Conservation (phyloP, 352 stramenopile species). For the Albugo laibachii region DNA sequence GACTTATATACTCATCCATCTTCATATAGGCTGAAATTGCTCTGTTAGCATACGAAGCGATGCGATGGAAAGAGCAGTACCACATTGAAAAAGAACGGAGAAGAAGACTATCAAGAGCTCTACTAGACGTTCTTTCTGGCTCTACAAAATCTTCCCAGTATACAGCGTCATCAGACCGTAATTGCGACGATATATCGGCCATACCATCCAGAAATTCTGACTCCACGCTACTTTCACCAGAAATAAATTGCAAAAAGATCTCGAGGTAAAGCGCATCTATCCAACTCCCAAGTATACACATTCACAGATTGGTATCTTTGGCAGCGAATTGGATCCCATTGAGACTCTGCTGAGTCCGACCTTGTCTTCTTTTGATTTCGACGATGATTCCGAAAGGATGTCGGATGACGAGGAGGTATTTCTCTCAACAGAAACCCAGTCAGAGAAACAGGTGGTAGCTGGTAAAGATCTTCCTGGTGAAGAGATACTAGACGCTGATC, state of each 20-base stretch:
- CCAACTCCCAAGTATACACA: not conserved
- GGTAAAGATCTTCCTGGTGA: no score
- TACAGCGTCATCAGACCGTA: constrained; percentile 5
- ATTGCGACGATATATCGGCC: not conserved
- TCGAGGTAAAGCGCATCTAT: not conserved
- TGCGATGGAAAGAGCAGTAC: constrained; percentile 70
- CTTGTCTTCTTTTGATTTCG: constrained; percentile 73
- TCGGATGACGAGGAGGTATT: constrained; percentile 8
- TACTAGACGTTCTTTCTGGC: constrained; percentile 17
- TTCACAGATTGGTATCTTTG: not conserved
- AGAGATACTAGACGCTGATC: no score
- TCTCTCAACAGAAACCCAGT: no score
- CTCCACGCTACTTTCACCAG: not conserved
- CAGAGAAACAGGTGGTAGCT: no score
- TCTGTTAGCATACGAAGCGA: constrained; percentile 40
- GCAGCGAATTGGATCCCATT: constrained; percentile 23
- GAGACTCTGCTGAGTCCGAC: constrained; percentile 55
- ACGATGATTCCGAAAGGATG: constrained; percentile 28
- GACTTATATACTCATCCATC: no score
- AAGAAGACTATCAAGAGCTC: constrained; percentile 33
- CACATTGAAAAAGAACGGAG: constrained; percentile 41
- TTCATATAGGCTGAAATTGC: constrained; percentile 26
- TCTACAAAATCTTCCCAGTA: not conserved
- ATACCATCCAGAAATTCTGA: constrained; percentile 3
- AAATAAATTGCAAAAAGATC: not conserved